Percentiles rank a stretch among this genome's conserved stretches.
phyloP scores from a whole-genome alignment of 225 moss, liverwort and hornwort genomes.

The Physcomitrellopsis africana region DNA sequence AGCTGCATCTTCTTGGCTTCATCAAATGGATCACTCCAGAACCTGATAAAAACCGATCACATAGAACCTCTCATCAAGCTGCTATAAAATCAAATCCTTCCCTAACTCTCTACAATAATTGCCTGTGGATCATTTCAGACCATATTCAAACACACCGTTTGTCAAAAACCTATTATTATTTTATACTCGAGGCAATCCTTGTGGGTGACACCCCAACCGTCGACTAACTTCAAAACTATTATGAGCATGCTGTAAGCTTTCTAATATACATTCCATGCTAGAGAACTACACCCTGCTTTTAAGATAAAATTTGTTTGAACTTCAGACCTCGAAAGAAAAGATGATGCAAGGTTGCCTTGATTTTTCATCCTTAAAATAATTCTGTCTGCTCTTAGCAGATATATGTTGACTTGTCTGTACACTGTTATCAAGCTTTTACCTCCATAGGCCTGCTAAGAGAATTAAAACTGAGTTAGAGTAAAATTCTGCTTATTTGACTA shows the following conservation, averaged over 20 bases:
- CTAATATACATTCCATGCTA: conserved; percentile 36
- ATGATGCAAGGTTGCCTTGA: conserved; percentile 18
- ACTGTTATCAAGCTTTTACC: conserved; percentile 24
- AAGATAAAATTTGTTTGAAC: conserved; percentile 33
- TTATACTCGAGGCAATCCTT: conserved; percentile 24
- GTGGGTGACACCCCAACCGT: conserved; percentile 29
- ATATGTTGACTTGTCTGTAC: conserved; percentile 44
- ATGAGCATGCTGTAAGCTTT: conserved; percentile 25
- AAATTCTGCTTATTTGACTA: conserved; percentile 3
- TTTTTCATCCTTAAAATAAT: conserved; percentile 25
- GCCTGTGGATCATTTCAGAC: conserved; percentile 16
- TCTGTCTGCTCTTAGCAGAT: conserved; percentile 31
- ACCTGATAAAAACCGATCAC: conserved; percentile 27
- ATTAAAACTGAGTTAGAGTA: conserved; percentile 17
- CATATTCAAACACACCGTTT: conserved; percentile 23
- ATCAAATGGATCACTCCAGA: conserved; percentile 10
- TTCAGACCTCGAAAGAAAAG: conserved; percentile 35
- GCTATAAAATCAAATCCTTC: conserved; percentile 18
- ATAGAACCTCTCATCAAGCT: conserved; percentile 30
- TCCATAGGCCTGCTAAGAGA: conserved; percentile 31
- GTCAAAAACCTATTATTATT: neutral
- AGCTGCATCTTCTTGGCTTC: conserved; percentile 22
- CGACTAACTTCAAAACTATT: conserved; percentile 32
- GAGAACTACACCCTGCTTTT: conserved; percentile 31
- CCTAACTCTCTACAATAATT: conserved; percentile 21